phyloP scores from a whole-genome alignment of 23 red algal genomes.

The Gracilaria vermiculophylla region DNA sequence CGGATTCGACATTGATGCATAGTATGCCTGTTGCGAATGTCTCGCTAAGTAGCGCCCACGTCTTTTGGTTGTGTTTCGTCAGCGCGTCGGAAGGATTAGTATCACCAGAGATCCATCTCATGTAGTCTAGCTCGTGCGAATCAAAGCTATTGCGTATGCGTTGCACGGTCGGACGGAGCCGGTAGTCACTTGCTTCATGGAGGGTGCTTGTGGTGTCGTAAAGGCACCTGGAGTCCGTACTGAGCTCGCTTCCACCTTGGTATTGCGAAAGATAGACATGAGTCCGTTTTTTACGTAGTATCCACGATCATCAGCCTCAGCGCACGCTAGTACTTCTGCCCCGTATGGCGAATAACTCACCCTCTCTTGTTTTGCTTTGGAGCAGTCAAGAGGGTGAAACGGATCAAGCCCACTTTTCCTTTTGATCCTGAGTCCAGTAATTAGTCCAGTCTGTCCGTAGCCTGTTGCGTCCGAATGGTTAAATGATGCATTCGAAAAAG shows the following conservation, averaged over 20 bases:
- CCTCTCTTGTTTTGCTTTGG: not conserved
- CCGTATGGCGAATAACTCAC: conserved; percentile 1
- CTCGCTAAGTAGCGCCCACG: not conserved
- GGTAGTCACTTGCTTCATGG: conserved; percentile 2
- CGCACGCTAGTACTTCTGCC: conserved; percentile 4
- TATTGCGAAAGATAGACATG: not conserved
- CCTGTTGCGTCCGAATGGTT: not conserved
- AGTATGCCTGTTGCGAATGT: not conserved
- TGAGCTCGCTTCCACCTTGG: not conserved
- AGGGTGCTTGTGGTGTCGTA: not conserved
- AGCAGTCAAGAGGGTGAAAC: not conserved
- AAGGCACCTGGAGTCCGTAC: not conserved
- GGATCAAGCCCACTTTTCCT: not conserved
- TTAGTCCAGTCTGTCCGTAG: not conserved
- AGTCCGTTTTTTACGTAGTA: not conserved
- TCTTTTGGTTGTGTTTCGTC: conserved; percentile 27
- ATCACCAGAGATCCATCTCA: conserved; percentile 28
- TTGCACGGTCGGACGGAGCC: not conserved
- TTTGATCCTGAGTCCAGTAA: not conserved
- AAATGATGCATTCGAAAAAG: not conserved
- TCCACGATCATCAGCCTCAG: conserved; percentile 1
- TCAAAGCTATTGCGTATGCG: conserved; percentile 34
- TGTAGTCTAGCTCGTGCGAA: not conserved
- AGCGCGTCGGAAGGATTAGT: not conserved
- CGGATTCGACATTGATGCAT: conserved; percentile 16